Percentiles rank a stretch among this genome's conserved stretches.
These are phyloP conservation scores for Monascus ruber DNA, from an alignment of 2,329 filamentous ascomycete species.

Conservation along the genomic window DNA sequence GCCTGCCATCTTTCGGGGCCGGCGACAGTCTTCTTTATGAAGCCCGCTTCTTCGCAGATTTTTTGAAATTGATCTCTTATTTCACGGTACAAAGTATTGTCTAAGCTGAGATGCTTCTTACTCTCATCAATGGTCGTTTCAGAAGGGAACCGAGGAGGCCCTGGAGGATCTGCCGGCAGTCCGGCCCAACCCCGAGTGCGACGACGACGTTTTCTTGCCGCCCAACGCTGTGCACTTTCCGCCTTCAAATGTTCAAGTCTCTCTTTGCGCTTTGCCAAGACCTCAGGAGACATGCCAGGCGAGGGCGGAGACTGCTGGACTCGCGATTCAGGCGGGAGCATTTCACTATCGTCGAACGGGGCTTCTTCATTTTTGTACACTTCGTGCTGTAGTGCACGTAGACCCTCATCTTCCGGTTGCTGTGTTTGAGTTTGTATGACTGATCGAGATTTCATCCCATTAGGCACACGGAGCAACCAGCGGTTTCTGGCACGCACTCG, in stretches of 20 bases:
- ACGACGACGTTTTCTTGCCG: conserved; percentile 54
- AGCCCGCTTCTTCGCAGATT: conserved; percentile 56
- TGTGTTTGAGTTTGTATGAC: conserved; percentile 14
- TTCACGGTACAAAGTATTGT: conserved; percentile 51
- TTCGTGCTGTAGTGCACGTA: conserved; percentile 29
- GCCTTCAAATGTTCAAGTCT: conserved; percentile 44
- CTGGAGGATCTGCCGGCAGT: conserved; percentile 54
- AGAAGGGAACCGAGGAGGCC: conserved; percentile 64
- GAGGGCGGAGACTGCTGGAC: conserved; percentile 9
- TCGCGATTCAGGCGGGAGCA: conserved; percentile 12
- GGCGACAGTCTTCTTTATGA: conserved; percentile 65
- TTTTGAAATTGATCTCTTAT: conserved; percentile 56
- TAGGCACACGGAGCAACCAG: conserved; percentile 53
- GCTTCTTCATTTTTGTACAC: conserved; percentile 21
- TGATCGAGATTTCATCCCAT: conserved; percentile 42
- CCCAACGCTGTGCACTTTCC: conserved; percentile 53
- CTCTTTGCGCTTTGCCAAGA: conserved; percentile 43
- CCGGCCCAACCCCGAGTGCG: conserved; percentile 58
- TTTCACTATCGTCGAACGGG: conserved; percentile 16
- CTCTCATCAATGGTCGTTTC: conserved; percentile 74
- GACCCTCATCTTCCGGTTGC: conserved; percentile 23
- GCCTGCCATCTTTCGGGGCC: conserved; percentile 63
- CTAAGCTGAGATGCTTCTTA: conserved; percentile 56
- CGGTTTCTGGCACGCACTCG: conserved; percentile 58
- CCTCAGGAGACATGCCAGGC: conserved; percentile 33